Conservation (phyloP, 169 alveolate species). For the Cryptosporidium andersoni region DNA sequence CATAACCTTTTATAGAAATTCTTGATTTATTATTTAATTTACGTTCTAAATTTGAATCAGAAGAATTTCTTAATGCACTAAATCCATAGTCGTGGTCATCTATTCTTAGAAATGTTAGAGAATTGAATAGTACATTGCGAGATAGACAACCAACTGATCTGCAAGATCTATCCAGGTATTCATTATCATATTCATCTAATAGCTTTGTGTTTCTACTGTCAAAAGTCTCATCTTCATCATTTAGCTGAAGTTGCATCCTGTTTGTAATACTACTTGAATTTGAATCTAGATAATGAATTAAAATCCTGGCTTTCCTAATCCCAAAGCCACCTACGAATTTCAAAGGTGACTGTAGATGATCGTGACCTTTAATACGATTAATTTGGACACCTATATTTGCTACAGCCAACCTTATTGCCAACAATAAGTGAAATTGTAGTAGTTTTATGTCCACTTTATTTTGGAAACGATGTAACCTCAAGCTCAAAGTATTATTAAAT, state of each 20-base stretch:
- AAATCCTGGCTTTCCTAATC: constrained; percentile 80
- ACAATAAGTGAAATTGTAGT: constrained; percentile 39
- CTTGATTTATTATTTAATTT: too few species aligned
- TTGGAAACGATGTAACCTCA: constrained; percentile 70
- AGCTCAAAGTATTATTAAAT: constrained; percentile 32
- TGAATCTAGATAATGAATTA: constrained; percentile 42
- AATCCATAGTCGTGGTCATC: neutral
- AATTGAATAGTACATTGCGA: constrained; percentile 16
- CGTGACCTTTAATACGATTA: constrained; percentile 75
- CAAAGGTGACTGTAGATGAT: constrained; percentile 79
- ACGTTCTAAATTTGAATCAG: too few species aligned
- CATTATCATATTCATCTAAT: constrained; percentile 55
- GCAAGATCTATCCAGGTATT: constrained; percentile 2
- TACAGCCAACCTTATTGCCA: constrained; percentile 77
- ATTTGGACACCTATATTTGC: constrained; percentile 81
- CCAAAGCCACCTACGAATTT: constrained; percentile 84
- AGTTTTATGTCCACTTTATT: constrained; percentile 22
- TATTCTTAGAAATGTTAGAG: constrained; percentile 42
- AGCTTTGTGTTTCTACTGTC: neutral
- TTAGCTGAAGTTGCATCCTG: constrained; percentile 15
- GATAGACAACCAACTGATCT: constrained; percentile 33
- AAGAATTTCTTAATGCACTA: too few species aligned
- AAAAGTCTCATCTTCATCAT: neutral
- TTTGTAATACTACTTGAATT: constrained; percentile 6
- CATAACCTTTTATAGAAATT: too few species aligned